Base-by-base conservation (phyloP, 1,139 yeast species). In the Suhomyces coccinellae region DNA sequence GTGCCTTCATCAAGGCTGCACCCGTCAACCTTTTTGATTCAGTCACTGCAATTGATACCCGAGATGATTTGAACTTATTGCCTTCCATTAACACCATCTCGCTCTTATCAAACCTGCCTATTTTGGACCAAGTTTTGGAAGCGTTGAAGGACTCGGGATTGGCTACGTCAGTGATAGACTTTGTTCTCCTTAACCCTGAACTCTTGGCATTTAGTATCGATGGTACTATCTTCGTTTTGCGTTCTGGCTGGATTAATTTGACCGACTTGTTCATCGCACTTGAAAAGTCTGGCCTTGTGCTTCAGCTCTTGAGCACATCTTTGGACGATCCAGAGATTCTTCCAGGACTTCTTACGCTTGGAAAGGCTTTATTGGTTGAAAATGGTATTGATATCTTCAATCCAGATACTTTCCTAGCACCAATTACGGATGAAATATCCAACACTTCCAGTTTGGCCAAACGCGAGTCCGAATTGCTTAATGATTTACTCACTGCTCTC, bases 301-400 rank as follows among this genome's bases (percentile, higher is more conserved):
- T 61, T 17, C 69, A 65, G 40, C 51, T 62, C 14, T 45, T 66
- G 36, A 52, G 57, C 32, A 50, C 56, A 14, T 56, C 64, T 17
- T 55, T 67, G 46, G 58, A 55, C 28, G 69, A 67, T 43, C 59
- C 67, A 6, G 54, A 52, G 3, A 54, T 66, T 30, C 55, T 64
- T 43, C 69, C 69, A 3, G 71, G 71, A 2, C 41, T 63, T n/a
- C 53, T 65, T 36, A 52, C 57, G 31, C 56, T 65, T 33, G 59
- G 59, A 1, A 57, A 50, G 29, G 36, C 62, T n/a, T 47, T 65
- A 17, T 49, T 65, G 44, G 50, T 50, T 30, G 61, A 62, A 39
- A 53, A 55, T 40, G 62, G 59, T 2, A 45, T 61, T 28, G 50
- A 52, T 27, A 44, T 58, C 32, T 52, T 55, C 39, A 46, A 45